Evolutionary conservation across 108 stramenopile genomes (phyloP), one percentile per base, ranked within the genome.

Genomic region (Discostella stelligeroides): DNA sequence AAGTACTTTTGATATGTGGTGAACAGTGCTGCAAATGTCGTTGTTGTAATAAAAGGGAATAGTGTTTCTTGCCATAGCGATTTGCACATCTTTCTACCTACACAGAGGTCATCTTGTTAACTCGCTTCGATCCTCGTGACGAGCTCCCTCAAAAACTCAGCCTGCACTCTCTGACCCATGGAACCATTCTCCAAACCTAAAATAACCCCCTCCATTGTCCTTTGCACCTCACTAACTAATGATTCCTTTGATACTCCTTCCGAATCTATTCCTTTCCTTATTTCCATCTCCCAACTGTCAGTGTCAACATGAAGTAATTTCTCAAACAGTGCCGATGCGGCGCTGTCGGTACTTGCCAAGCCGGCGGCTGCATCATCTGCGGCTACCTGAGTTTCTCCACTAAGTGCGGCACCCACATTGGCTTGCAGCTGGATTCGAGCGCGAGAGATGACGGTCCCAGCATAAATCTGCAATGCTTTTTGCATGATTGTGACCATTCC

Each of bases 161-260:
- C 96, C 81, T 92, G 94, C 1, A 97, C 95, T 46, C 91, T 82
- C 73, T 97, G 96, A 45, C 87, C 81, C 87, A 92, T 91, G 56
- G 86, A 86, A 14, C 96, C 96, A 70, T 90, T 95, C 65, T 95
- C 94, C 59, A 94, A 68, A 23, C 86, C 87, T 45, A 97, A 68
- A 47, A 97, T 88, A 17, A 95, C 89, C 28, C 70, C 82, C 83
- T 97, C 95, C 83, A 96, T 92, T 4, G 90, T 92, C 42, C 72
- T 78, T 73, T 95, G 93, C 21, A 93, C 84, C 55, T 93, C 91
- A n/a, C 54, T 68, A 25, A 91, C 69, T 25, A 94, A 75, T 14
- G 66, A 60, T 4, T 86, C 69, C 47, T 82, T 72, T 34, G 83
- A 75, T 37, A 88, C 49, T 29, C 54, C 39, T 27, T 73, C 77